Percentiles rank a stretch among this genome's conserved stretches.
These are phyloP conservation scores for Elymus sibiricus DNA, from an alignment of 176 grass and related monocot genomes.

Conservation along the genomic window DNA sequence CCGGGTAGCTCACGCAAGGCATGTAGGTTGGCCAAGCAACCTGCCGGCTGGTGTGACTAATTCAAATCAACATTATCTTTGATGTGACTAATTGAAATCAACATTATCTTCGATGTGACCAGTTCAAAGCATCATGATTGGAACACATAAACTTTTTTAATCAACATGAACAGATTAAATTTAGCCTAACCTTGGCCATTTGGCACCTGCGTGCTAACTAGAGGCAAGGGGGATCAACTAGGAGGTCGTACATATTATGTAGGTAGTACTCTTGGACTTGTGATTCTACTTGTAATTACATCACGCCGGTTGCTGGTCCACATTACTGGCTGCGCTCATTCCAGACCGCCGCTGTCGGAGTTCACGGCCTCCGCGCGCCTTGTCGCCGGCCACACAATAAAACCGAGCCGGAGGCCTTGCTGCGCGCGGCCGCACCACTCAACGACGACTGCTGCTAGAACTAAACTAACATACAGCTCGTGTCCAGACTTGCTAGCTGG, in stretches of 20 bases:
- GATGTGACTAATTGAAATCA: conserved; percentile 1
- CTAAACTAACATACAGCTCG: conserved; percentile 1
- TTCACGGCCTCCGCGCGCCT: background rate
- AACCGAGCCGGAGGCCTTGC: conserved; percentile 34
- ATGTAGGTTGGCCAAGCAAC: background rate
- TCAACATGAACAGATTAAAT: background rate
- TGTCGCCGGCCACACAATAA: conserved; percentile 45
- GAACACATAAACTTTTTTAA: background rate
- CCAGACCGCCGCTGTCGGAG: conserved; percentile 12
- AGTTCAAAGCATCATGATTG: background rate
- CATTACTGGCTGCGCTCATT: conserved; percentile 4
- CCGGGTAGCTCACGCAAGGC: background rate
- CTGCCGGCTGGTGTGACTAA: background rate
- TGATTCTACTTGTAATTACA: background rate
- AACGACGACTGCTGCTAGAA: conserved; percentile 12
- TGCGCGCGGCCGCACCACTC: background rate
- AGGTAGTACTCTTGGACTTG: background rate
- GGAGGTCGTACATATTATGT: no score
- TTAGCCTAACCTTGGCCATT: background rate
- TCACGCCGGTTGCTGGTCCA: background rate
- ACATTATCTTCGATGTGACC: background rate
- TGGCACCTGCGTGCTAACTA: background rate
- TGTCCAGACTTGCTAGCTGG: background rate
- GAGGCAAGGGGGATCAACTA: background rate
- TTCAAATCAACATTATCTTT: background rate